These are phyloP conservation scores for Colletotrichum navitas DNA, from an alignment of 2,329 filamentous ascomycete species.

Conservation along the genomic window DNA sequence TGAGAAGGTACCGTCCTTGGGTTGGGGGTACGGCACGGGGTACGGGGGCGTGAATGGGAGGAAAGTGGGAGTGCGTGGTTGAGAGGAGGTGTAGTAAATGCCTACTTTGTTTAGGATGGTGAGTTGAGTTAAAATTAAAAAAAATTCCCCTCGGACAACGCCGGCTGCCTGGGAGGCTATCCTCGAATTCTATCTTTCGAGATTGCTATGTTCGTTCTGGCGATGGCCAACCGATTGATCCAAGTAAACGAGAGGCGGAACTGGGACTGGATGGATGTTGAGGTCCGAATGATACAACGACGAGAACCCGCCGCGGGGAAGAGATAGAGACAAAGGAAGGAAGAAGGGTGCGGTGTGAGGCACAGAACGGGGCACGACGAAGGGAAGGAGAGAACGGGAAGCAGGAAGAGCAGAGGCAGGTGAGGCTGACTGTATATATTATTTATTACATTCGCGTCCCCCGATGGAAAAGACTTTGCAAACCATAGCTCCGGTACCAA, in stretches of 20 bases:
- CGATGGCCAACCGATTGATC: not conserved
- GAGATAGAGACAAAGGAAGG: constrained; percentile 27
- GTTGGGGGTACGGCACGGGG: too few relatives aligned
- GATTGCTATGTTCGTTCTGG: not conserved
- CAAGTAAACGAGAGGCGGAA: not conserved
- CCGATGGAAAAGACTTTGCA: constrained; percentile 3
- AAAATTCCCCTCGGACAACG: constrained; percentile 30
- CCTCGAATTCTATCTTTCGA: not conserved
- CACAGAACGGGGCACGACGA: constrained; percentile 3
- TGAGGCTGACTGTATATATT: constrained; percentile 29
- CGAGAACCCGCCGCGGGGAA: constrained; percentile 7
- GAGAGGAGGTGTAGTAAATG: not conserved
- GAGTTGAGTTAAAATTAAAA: constrained; percentile 22
- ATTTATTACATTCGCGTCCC: not conserved
- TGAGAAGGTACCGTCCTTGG: not conserved
- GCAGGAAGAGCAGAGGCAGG: not conserved
- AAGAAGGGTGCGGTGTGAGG: constrained; percentile 12
- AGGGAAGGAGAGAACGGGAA: constrained; percentile 11
- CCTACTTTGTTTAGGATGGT: not conserved
- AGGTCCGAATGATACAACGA: constrained; percentile 8
- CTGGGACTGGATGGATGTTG: not conserved
- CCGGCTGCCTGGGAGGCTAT: constrained; percentile 27
- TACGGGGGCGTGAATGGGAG: not conserved
- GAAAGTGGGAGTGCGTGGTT: not conserved
- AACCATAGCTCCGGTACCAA: not conserved